A percentile compares a stretch with the other conserved stretches of the same genome.
Evolutionary conservation across 179 eudicot genomes (phyloP).

Genomic region (Silene coronaria): DNA sequence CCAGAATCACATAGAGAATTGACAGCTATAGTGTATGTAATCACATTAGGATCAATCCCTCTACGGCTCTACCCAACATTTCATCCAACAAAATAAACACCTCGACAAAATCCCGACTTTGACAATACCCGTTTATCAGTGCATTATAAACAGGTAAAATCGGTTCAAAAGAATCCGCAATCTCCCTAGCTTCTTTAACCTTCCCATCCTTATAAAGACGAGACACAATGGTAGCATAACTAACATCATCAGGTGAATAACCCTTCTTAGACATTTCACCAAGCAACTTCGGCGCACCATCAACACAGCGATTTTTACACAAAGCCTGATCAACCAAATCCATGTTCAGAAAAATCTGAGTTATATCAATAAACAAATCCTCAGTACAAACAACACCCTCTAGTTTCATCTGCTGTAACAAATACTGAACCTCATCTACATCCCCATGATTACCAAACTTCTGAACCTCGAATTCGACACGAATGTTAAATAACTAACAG

Average conservation of each 20-base stretch:
- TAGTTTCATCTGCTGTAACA: constrained; percentile 74
- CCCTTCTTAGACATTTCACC: constrained; percentile 77
- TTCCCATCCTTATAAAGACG: constrained; percentile 58
- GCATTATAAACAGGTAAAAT: constrained; percentile 71
- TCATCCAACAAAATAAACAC: constrained; percentile 52
- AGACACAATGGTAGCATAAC: constrained; percentile 67
- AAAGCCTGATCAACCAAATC: constrained; percentile 64
- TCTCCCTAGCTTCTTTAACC: constrained; percentile 58
- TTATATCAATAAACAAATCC: constrained; percentile 62
- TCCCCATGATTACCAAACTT: constrained; percentile 49
- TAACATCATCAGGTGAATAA: constrained; percentile 59
- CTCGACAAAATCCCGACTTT: constrained; percentile 33
- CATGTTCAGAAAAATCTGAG: constrained; percentile 39
- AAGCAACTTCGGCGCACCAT: constrained; percentile 65
- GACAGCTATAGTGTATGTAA: constrained; percentile 55
- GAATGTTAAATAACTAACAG: constrained; percentile 57
- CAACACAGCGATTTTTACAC: constrained; percentile 64
- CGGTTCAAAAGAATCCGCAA: constrained; percentile 41
- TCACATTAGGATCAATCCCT: constrained; percentile 54
- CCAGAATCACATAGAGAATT: constrained; percentile 51
- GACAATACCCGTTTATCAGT: constrained; percentile 61
- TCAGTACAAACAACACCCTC: constrained; percentile 58
- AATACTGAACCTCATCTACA: constrained; percentile 68
- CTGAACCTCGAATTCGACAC: constrained; percentile 53
- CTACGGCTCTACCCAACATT: constrained; percentile 43